Evolutionary conservation across 1,284 basidiomycete genomes (phyloP).

Genomic region (Volvariella volvacea): DNA sequence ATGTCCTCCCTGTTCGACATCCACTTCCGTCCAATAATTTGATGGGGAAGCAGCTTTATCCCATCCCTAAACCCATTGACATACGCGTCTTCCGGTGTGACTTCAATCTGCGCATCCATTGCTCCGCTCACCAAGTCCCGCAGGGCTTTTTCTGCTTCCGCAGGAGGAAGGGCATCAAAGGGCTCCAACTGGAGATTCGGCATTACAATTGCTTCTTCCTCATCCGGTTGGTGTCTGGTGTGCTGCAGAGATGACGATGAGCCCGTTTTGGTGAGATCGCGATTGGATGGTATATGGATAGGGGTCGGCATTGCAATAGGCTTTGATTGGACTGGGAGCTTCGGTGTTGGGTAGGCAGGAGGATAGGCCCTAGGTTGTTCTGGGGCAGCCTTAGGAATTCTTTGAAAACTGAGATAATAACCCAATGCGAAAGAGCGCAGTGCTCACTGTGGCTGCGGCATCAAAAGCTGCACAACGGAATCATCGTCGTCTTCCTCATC

Average conservation of each 20-base stretch:
- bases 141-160: slow-evolving; percentile 58
- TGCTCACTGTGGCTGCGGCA: slow-evolving; percentile 7
- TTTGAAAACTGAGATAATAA: slow-evolving; percentile 3
- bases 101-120: slow-evolving; percentile 52
- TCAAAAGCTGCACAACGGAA: slow-evolving; percentile 11
- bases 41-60: slow-evolving; percentile 78
- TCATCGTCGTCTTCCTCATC: slow-evolving; percentile 22
- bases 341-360: slow-evolving; percentile 6
- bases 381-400: slow-evolving; percentile 1
- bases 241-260: slow-evolving; percentile 7
- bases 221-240: slow-evolving; percentile 2
- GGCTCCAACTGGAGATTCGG: slow-evolving; percentile 18
- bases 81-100: slow-evolving; percentile 56
- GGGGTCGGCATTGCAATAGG: slow-evolving; percentile 13
- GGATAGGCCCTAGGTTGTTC: slow-evolving; percentile 1
- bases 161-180: slow-evolving; percentile 21
- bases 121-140: slow-evolving; percentile 51
- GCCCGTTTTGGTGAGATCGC: slow-evolving; percentile 10
- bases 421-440: not conserved
- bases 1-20: slow-evolving; percentile 76
- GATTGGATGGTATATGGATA: slow-evolving; percentile 21
- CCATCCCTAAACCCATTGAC: slow-evolving; percentile 70
- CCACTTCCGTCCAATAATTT: slow-evolving; percentile 81
- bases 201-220: slow-evolving; percentile 17
- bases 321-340: slow-evolving; percentile 11